Base-by-base conservation (phyloP, 2,329 filamentous ascomycete genomes). In the Talaromyces amestolkiae region DNA sequence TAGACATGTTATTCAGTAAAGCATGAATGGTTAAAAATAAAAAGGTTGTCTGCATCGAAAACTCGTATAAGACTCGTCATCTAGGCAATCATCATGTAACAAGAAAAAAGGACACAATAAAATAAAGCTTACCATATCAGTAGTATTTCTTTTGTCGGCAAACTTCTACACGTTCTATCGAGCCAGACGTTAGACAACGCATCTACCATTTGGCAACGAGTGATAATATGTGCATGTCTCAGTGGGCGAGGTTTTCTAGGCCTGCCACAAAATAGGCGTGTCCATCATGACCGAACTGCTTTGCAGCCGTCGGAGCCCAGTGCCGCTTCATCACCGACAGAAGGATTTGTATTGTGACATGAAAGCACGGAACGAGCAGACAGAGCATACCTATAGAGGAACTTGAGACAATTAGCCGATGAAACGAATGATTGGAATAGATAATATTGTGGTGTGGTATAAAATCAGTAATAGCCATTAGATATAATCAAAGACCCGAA, bases 181-280 rank as follows among this genome's bases (percentile, higher is more conserved):
- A 41, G n/a, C 41, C n/a, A 17, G 3, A 33, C 5, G 19, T 63
- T 58, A 63, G 61, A 63, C 51, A 37, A n/a, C 11, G n/a, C 19
- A 31, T 45, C 39, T 19, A 53, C 24, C 22, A 35, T 3, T 37
- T n/a, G 33, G 22, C 51, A 53, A 17, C 22, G 19, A 17, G 37
- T 17, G 24, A 24, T n/a, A 31, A 27, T 31, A 62, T 17, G 24
- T 35, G 49, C 7, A 35, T 22, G 68, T 75, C 82, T 96, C 93
- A 96, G 93, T 94, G 91, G 93, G 91, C 92, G 88, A 96, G 93
- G 93, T 96, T 97, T 97, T 96, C 92, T 96, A 97, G 92, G 93
- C 93, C 92, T 96, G 92, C 91, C 92, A 81, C 92, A 91, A 91
- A 58, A 86, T 81, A 76, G 91, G 92, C 92, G 87, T 90, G 87